Evolutionary conservation across 805 yeast species (phyloP), one percentile per base, ranked within the genome.

Genomic region (Maudiozyma saulgeensis): DNA sequence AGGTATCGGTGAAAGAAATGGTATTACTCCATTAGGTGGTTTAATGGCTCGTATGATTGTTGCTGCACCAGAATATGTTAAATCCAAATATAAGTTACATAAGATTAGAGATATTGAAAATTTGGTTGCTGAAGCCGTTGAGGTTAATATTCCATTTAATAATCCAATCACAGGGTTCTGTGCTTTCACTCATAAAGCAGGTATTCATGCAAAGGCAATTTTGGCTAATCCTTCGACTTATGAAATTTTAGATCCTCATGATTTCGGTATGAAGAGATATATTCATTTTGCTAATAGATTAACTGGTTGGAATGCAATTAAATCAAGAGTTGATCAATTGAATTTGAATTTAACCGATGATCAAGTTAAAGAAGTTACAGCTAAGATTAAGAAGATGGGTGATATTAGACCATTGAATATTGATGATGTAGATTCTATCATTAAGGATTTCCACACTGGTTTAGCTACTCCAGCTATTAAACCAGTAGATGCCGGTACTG

Each of bases 251-350:
- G 87, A 85, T 67, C 99, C 99, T 51, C 74, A 84, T 26, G 99
- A 91, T 72, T 91, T 91, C 64, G 99, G 99, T 68, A 81, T 91
- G 65, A 82, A 95, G 46, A 81, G 99, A 67, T 91, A 91, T 71
- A 91, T 91, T 63, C 98, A 93, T 70, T 91, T 91, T 68, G 98
- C 98, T 59, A 90, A 90, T 78, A 83, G 98, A 66, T 78, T 91
- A 65, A 91, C 99, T 18, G 99, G 99, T 53, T 91, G 99, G 99
- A 93, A 91, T 71, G 98, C 98, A 46, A 91, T 91, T 77, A 91
- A 91, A 76, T 82, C 95, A 45, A 84, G 99, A 72, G 98, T 93
- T 50, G 99, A 91, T 68, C 99, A 91, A 73, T 80, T 91, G 73
- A 90, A 93, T 71, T 77, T 91, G 72, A 75, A 84, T 60, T 76